Evolutionary conservation across 768 basidiomycete species (phyloP).

Genomic region (Suillus clintonianus): DNA sequence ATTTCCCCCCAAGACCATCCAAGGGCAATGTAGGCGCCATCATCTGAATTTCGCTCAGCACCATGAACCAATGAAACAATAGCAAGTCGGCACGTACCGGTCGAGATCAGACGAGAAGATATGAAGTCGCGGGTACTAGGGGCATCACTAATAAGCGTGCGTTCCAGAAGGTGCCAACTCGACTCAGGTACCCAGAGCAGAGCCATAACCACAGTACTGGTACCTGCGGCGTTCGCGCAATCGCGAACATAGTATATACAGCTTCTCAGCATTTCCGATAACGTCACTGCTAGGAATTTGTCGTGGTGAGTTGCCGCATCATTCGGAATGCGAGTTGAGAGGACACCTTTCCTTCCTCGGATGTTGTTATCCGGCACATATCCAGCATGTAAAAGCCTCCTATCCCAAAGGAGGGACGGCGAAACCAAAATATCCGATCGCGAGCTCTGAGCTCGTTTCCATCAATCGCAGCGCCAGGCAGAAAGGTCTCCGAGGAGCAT

Average conservation of each 20-base stretch:
- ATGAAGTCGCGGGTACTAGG: not conserved
- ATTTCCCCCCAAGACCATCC: constrained; percentile 7
- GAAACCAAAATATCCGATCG: constrained; percentile 11
- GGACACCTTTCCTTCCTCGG: constrained; percentile 20
- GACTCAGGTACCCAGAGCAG: too few relatives aligned
- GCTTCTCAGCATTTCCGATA: too few relatives aligned
- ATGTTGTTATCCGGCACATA: constrained; percentile 18
- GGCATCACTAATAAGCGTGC: not conserved
- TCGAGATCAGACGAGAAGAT: not conserved
- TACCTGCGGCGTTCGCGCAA: too few relatives aligned
- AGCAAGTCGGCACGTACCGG: not conserved
- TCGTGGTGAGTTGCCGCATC: not conserved
- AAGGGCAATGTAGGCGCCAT: not conserved
- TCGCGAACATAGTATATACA: too few relatives aligned
- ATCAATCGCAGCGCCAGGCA: constrained; percentile 11
- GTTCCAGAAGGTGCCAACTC: not conserved
- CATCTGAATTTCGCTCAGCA: not conserved
- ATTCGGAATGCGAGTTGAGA: not conserved
- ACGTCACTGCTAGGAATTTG: too few relatives aligned
- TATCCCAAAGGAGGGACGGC: constrained; percentile 7
- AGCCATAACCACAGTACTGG: too few relatives aligned
- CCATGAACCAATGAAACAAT: not conserved
- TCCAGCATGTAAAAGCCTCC: not conserved
- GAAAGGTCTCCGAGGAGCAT: constrained; percentile 18
- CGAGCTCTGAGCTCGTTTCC: constrained; percentile 6